Conservation (phyloP, 768 basidiomycete genomes). For the Agaricus blazei region DNA sequence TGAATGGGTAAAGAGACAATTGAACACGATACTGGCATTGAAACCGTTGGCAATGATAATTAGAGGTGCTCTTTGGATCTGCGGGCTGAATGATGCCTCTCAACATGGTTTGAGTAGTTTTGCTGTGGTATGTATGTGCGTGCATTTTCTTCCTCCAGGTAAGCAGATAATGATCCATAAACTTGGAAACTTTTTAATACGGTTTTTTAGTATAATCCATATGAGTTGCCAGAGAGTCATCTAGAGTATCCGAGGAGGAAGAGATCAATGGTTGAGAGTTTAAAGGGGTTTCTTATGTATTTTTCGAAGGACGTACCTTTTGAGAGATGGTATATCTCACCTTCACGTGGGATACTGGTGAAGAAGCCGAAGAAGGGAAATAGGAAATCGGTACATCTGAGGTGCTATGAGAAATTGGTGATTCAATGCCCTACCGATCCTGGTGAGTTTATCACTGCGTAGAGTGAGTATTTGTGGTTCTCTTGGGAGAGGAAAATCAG, state of each 20-base stretch:
- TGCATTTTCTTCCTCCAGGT: slow-evolving; percentile 63
- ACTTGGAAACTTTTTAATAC: too few relatives aligned
- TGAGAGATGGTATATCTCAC: slow-evolving; percentile 33
- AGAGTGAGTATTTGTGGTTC: not conserved
- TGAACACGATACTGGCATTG: slow-evolving; percentile 52
- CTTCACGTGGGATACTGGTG: slow-evolving; percentile 22
- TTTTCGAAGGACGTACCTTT: slow-evolving; percentile 49
- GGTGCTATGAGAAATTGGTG: slow-evolving; percentile 20
- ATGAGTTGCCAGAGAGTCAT: slow-evolving; percentile 40
- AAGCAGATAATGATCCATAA: slow-evolving; percentile 7
- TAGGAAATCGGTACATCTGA: slow-evolving; percentile 19
- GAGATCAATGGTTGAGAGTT: slow-evolving; percentile 49
- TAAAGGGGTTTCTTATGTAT: slow-evolving; percentile 62
- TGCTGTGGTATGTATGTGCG: slow-evolving; percentile 54
- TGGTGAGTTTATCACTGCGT: not conserved
- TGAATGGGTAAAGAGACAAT: slow-evolving; percentile 44
- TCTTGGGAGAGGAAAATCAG: not conserved
- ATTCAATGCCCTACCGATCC: slow-evolving; percentile 25
- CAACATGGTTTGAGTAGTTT: slow-evolving; percentile 65
- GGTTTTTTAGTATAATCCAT: slow-evolving; percentile 50
- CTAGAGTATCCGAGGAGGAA: slow-evolving; percentile 41
- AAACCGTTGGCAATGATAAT: slow-evolving; percentile 55
- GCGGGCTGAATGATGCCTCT: slow-evolving; percentile 58
- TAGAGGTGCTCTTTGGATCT: slow-evolving; percentile 56
- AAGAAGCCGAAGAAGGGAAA: slow-evolving; percentile 23